These are phyloP conservation scores for Alnus rubra DNA, from an alignment of 306 rosid species.

Conservation along the genomic window DNA sequence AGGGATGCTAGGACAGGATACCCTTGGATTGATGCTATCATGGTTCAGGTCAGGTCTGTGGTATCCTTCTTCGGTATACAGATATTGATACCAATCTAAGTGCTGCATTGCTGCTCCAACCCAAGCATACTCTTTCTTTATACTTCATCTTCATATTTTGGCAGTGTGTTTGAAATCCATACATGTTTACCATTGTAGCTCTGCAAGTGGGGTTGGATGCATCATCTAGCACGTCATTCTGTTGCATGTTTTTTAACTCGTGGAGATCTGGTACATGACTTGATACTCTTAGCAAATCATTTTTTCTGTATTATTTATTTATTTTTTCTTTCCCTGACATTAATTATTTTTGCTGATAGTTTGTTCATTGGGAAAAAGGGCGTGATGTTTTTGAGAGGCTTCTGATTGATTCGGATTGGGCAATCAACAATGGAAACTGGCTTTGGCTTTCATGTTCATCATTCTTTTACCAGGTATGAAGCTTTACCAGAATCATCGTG, in stretches of 20 bases:
- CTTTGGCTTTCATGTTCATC: conserved; percentile 95
- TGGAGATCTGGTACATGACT: conserved; percentile 78
- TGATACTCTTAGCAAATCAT: conserved; percentile 1
- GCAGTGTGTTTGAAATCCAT: conserved; percentile 20
- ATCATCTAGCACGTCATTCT: conserved; percentile 90
- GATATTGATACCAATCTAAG: background rate
- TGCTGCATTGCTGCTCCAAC: conserved; percentile 7
- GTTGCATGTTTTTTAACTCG: conserved; percentile 95
- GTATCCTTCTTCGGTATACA: conserved; percentile 24
- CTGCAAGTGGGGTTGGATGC: conserved; percentile 96
- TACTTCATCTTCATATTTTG: conserved; percentile 6
- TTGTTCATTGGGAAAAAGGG: conserved; percentile 94
- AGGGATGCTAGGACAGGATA: conserved; percentile 88
- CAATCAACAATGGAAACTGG: conserved; percentile 95
- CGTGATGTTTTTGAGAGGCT: conserved; percentile 94
- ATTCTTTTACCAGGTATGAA: conserved; percentile 83
- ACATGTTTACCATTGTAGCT: conserved; percentile 58
- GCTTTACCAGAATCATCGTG: conserved; percentile 4
- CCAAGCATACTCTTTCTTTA: conserved; percentile 1
- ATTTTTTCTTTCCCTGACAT: conserved; percentile 20
- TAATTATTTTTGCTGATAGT: conserved; percentile 43
- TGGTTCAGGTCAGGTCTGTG: conserved; percentile 72
- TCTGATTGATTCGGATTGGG: conserved; percentile 96
- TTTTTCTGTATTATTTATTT: background rate
- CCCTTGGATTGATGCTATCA: conserved; percentile 98